A percentile compares a stretch with the other conserved stretches of the same genome.
These are phyloP conservation scores for Eutrema yunnanense DNA, from an alignment of 345 rosid species.

Conservation along the genomic window DNA sequence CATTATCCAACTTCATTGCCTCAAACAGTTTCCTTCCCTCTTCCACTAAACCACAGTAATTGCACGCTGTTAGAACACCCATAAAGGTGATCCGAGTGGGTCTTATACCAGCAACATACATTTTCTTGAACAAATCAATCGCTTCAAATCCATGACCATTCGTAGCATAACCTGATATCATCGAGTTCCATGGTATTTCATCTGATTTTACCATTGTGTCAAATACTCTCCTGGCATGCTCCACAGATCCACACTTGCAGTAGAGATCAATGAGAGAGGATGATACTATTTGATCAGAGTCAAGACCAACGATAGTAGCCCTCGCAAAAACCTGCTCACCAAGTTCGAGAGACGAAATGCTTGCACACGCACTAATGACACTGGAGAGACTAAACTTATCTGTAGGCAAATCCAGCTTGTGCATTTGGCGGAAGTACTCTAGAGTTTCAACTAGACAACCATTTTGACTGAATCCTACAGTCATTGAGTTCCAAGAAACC, in stretches of 20 bases:
- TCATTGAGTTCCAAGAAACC: constrained; percentile 91
- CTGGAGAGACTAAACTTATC: constrained; percentile 70
- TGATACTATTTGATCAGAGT: constrained; percentile 55
- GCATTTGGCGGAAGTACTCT: constrained; percentile 61
- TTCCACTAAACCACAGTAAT: constrained; percentile 76
- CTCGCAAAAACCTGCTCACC: constrained; percentile 79
- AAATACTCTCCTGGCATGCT: constrained; percentile 55
- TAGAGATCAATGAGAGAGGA: constrained; percentile 78
- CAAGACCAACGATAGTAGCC: constrained; percentile 53
- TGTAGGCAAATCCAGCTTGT: constrained; percentile 41
- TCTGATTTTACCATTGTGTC: constrained; percentile 52
- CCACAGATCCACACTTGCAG: constrained; percentile 50
- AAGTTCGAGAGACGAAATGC: constrained; percentile 37
- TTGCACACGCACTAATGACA: constrained; percentile 24
- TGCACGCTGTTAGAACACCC: constrained; percentile 64
- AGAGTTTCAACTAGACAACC: constrained; percentile 65
- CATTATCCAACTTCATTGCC: constrained; percentile 48
- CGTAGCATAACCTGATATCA: constrained; percentile 84
- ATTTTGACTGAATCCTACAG: constrained; percentile 63
- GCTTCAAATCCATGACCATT: constrained; percentile 70
- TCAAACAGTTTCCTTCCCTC: constrained; percentile 64
- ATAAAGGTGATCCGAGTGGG: constrained; percentile 56
- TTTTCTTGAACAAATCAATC: constrained; percentile 54
- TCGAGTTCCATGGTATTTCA: constrained; percentile 70
- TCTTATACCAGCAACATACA: constrained; percentile 47